phyloP scores from a whole-genome alignment of 2,329 filamentous ascomycete species.

The Phialemoniopsis sp. region DNA sequence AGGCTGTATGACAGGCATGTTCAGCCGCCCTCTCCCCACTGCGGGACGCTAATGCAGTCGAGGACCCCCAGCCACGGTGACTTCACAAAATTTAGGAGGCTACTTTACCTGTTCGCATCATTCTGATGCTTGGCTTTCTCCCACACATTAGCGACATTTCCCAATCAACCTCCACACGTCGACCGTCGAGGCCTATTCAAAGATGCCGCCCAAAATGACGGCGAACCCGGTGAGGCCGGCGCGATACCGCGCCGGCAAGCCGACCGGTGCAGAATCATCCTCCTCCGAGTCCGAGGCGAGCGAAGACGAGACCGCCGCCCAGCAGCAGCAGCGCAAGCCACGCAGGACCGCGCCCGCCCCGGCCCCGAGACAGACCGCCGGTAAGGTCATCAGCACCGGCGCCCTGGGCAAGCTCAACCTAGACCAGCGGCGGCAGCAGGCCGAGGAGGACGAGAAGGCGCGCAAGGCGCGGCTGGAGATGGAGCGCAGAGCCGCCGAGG shows the following conservation, averaged over 20 bases:
- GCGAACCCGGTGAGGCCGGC: conserved; percentile 79
- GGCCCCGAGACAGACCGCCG: conserved; percentile 52
- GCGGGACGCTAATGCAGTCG: no score
- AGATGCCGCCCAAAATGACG: conserved; percentile 80
- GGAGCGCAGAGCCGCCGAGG: conserved; percentile 49
- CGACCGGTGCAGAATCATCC: conserved; percentile 46
- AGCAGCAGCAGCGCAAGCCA: no score
- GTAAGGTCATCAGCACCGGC: conserved; percentile 47
- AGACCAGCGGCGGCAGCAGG: conserved; percentile 41
- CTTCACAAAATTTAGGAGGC: no score
- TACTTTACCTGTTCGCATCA: no score
- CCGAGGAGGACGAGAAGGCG: conserved; percentile 37
- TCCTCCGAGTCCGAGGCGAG: conserved; percentile 49
- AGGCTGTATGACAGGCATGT: no score
- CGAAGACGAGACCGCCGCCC: conserved; percentile 25
- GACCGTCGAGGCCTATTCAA: conserved; percentile 1
- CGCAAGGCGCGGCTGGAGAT: conserved; percentile 34
- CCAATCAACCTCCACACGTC: conserved; percentile 6
- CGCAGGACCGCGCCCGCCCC: conserved; percentile 5
- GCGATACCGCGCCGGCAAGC: conserved; percentile 84
- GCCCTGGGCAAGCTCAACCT: conserved; percentile 44
- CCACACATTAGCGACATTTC: no score
- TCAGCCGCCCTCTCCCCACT: no score
- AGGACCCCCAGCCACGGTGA: no score
- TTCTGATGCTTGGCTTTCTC: no score